Evolutionary conservation across 306 rosid genomes (phyloP).

Genomic region (Astragalus membranaceus): DNA sequence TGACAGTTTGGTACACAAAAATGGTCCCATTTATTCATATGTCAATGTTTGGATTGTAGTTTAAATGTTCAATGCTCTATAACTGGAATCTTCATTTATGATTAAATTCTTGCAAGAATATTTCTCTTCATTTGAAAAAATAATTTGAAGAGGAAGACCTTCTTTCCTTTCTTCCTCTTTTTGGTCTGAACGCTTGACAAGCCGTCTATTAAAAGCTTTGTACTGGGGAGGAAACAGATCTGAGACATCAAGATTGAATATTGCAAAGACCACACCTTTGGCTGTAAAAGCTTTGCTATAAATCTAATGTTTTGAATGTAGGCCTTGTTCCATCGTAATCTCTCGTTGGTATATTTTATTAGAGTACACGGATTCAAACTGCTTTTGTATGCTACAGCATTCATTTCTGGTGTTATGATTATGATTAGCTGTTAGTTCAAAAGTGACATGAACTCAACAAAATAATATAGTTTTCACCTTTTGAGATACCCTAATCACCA

Average conservation of each 20-base stretch:
- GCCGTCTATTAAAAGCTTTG: not conserved
- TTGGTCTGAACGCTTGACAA: not conserved
- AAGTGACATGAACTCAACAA: not conserved
- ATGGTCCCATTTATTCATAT: not conserved
- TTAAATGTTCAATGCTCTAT: not conserved
- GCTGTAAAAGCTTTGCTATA: not conserved
- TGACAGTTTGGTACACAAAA: not conserved
- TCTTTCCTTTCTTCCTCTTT: not conserved
- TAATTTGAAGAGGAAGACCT: not conserved
- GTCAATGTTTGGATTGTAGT: not conserved
- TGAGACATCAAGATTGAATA: not conserved
- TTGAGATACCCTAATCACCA: not conserved
- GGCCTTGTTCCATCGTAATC: not conserved
- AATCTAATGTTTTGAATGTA: not conserved
- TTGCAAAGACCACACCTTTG: not conserved
- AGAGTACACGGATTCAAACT: slow-evolving; percentile 7
- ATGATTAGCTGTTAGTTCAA: not conserved
- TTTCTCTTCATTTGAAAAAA: not conserved
- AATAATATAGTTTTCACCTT: not conserved
- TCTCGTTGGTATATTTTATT: not conserved
- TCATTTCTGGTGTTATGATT: not conserved
- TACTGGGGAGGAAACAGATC: not conserved
- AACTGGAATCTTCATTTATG: not conserved
- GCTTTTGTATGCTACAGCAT: not conserved
- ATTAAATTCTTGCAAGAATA: not conserved